Conservation (phyloP, 306 rosid species). For the Pyrus bretschneideri region DNA sequence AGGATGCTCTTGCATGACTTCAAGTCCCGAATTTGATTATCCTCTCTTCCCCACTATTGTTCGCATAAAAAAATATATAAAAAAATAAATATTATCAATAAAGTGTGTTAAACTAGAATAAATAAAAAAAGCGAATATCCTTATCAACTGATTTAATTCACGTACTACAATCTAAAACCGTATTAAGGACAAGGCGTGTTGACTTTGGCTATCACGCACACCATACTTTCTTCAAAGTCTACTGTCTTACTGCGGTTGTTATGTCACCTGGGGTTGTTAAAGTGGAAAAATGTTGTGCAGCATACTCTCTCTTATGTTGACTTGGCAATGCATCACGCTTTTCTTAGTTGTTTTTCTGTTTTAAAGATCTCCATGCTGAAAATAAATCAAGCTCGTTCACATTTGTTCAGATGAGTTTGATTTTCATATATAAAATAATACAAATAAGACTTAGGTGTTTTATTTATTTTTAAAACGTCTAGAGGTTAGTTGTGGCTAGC, state of each 20-base stretch:
- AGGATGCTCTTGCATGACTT: no score
- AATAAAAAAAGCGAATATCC: accelerated
- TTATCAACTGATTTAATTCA: neutral
- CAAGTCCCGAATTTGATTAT: no score
- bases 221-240: neutral
- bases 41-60: no score
- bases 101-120: no score
- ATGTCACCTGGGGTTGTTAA: neutral
- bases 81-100: no score
- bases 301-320: neutral
- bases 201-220: neutral
- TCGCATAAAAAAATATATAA: no score
- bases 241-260: neutral
- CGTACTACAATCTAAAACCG: neutral
- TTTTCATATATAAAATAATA: no score
- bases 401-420: neutral
- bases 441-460: no score
- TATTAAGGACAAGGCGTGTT: conserved; percentile 1
- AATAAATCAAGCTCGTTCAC: neutral
- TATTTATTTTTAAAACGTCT: no score
- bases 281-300: neutral
- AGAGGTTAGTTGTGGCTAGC: no score
- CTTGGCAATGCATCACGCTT: neutral
- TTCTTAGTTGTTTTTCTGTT: no score
- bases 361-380: neutral